Base-by-base conservation (phyloP, 2,329 filamentous ascomycete genomes). In the Fusarium sp. region DNA sequence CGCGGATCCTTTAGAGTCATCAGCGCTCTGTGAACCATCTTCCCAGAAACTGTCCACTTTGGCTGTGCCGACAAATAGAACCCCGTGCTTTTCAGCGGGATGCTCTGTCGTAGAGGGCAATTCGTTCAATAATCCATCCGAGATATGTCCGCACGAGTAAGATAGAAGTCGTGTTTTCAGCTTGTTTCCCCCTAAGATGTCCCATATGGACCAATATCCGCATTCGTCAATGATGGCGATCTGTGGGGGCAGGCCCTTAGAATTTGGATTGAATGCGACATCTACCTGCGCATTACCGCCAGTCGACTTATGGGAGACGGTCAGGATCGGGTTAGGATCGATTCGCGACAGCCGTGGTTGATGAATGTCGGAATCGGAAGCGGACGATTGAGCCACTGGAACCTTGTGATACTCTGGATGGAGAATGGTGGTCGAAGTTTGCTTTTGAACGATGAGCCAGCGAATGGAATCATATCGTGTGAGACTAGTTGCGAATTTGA, bases 191-290 rank as follows among this genome's bases (percentile, higher is more conserved):
- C 82, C 84, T 18, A 76, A 73, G 31, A 92, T 82, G 69, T 92
- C 86, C 90, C 91, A 94, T 8, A 94, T 80, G 48, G 85, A 90
- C 93, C 93, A 95, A 65, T 84, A 85, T 3, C 92, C 92, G 39
- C 83, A 83, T 58, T 89, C 85, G 75, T 95, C 91, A 24, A 95
- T 84, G 33, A 94, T 84, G 22, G 87, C 91, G 59, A 95, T 82
- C 75, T 93, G 91, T 3, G 89, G 87, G 85, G 89, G 79, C 83
- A 88, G 72, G 66, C 82, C 78, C 24, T 68, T 73, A 10, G 77
- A 78, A 8, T 81, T 81, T 1, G 91, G 89, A 71, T 91, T 92
- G 79, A 95, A 93, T 0, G 88, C 82, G 7, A 93, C 84, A 80
- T 95, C 91, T 0, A 86, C 86, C 75, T 93, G 91, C 2, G 85